Base-by-base conservation (phyloP, 2,329 filamentous ascomycete species). In the Sclerotinia minor region DNA sequence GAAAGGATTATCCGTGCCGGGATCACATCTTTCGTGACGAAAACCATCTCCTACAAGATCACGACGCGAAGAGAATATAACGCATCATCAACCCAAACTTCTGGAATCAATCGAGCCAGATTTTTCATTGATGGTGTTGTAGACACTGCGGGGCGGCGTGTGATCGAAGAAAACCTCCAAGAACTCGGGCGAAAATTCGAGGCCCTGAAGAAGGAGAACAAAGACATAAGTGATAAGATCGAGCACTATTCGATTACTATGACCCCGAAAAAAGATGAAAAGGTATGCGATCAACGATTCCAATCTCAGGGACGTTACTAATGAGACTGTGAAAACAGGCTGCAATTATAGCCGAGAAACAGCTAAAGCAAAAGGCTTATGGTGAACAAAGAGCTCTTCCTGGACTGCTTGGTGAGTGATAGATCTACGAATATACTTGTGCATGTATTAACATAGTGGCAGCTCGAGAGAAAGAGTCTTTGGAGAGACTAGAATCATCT, bases 121-220 rank as follows among this genome's bases (percentile, higher is more conserved):
- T 86, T 85, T 74, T 97, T 95, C 88, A 93, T 89, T 0, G 87
- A 92, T 57, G 88, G 92, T 70, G 89, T 91, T 3, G 84, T 93
- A 8, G 92, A 96, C 75, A 79, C 80, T 5, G 81, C 85, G 29
- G 88, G 85, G 69, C 92, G 90, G 76, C 78, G 80, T 19, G 83
- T 87, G 64, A 77, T 95, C 21, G 81, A 87, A 69, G 81, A 81
- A 21, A 83, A 81, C 8, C 78, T 89, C 41, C 68, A 74, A 21
- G 68, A 67, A 21, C 69, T 75, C 57, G 54, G 69, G 0, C 65
- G 69, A 13, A 72, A 79, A 41, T 72, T 77, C 29, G 71, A 71
- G 3, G 68, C 38, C n/a, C 63, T 79, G 17, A 73, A 74, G 68
- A 41, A 64, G 26, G 44, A 72, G 67, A 53, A 68, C 24, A 58